Percentiles rank a stretch among this genome's conserved stretches.
These are phyloP conservation scores for Aspergillus quadricinctus DNA, from an alignment of 2,329 filamentous ascomycete species.

Conservation along the genomic window DNA sequence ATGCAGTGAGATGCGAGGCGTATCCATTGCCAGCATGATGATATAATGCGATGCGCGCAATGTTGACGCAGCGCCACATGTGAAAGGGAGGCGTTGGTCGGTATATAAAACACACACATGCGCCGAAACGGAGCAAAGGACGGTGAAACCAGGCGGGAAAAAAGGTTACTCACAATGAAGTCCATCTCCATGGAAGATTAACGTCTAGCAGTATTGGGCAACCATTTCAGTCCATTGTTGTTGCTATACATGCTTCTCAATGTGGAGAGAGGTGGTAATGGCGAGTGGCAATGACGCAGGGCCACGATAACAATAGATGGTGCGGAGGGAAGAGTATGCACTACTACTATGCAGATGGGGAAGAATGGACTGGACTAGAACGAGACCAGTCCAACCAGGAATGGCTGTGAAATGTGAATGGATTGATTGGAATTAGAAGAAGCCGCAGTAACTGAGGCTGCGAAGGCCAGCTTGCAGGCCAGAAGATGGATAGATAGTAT, in stretches of 20 bases:
- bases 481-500: neutral
- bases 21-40: neutral
- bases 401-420: neutral
- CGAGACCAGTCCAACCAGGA: neutral
- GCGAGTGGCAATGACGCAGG: slow-evolving; percentile 15
- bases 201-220: slow-evolving; percentile 20
- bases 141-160: slow-evolving; percentile 1
- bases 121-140: slow-evolving; percentile 1
- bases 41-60: slow-evolving; percentile 1
- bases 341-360: neutral
- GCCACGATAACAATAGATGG: slow-evolving; percentile 2
- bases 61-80: slow-evolving; percentile 9
- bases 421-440: neutral
- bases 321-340: slow-evolving; percentile 5
- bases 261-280: neutral
- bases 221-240: slow-evolving; percentile 28
- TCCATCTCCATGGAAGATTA: slow-evolving; percentile 36
- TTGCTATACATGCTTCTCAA: slow-evolving; percentile 31
- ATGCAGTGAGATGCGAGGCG: neutral
- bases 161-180: slow-evolving; percentile 39
- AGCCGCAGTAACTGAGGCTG: slow-evolving; percentile 7
- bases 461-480: slow-evolving; percentile 22
- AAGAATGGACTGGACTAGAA: slow-evolving; percentile 1
- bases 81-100: slow-evolving; percentile 3
- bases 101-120: neutral